phyloP scores from a whole-genome alignment of 1,284 basidiomycete genomes.

The Ganoderma multipileum region DNA sequence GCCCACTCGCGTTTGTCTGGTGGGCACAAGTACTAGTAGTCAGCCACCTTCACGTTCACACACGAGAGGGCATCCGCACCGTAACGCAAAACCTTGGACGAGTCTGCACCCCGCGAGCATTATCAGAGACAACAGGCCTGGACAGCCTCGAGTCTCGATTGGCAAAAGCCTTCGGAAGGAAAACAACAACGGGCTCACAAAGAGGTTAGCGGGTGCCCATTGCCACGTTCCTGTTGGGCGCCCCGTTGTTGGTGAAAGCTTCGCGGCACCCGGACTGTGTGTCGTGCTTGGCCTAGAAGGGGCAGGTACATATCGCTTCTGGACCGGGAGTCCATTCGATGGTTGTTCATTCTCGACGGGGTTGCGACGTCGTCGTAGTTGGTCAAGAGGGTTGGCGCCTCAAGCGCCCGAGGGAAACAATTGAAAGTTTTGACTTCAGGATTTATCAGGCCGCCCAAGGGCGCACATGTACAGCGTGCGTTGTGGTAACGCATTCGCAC shows the following conservation, averaged over 20 bases:
- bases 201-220: background rate
- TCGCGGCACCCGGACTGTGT: background rate
- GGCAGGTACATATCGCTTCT: background rate
- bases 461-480: too few species aligned
- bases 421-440: background rate
- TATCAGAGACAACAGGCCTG: too few species aligned
- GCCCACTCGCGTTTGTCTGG: background rate
- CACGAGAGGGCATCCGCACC: background rate
- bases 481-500: too few species aligned
- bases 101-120: background rate
- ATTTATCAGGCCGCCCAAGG: background rate
- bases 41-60: background rate
- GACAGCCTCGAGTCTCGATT: background rate
- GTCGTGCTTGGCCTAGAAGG: too few species aligned
- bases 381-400: background rate
- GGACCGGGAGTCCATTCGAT: background rate
- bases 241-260: too few species aligned
- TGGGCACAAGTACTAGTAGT: background rate
- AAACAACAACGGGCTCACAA: background rate
- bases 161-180: background rate
- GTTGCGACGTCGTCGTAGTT: background rate
- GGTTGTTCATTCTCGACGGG: background rate
- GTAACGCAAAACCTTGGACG: background rate
- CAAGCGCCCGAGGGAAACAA: background rate
- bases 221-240: background rate